Conservation (phyloP, 768 basidiomycete species). For the Lactifluus piperatus region DNA sequence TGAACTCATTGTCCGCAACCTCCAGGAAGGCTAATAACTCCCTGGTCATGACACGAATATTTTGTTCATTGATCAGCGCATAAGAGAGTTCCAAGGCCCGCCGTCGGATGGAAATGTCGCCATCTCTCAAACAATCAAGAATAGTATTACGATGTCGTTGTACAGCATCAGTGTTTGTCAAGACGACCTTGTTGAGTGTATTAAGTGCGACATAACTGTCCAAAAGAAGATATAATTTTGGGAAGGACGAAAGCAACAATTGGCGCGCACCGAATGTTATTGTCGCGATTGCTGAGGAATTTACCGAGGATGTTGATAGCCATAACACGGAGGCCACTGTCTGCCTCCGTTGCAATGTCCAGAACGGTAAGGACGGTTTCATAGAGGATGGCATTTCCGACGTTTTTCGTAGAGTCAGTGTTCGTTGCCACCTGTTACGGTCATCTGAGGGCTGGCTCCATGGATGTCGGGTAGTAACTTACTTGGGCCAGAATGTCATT, state of each 20-base stretch:
- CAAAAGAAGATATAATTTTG: conserved; percentile 4
- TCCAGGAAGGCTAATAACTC: conserved; percentile 95
- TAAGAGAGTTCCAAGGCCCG: conserved; percentile 96
- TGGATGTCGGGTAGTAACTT: conserved; percentile 10
- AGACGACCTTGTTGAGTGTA: conserved; percentile 95
- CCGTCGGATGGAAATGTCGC: conserved; percentile 96
- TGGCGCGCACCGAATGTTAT: conserved; percentile 85
- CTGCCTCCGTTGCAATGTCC: conserved; percentile 80
- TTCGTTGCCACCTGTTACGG: conserved; percentile 88
- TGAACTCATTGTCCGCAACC: conserved; percentile 98
- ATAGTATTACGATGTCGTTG: conserved; percentile 98
- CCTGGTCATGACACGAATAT: conserved; percentile 84
- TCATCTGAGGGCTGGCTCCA: not conserved
- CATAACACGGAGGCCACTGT: conserved; percentile 93
- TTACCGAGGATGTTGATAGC: conserved; percentile 99
- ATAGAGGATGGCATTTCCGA: conserved; percentile 95
- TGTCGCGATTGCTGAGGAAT: conserved; percentile 94
- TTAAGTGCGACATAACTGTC: conserved; percentile 92
- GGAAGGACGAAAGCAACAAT: not conserved
- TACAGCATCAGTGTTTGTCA: conserved; percentile 96
- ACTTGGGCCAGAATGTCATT: conserved; percentile 97
- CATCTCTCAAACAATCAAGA: conserved; percentile 96
- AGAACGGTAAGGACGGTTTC: conserved; percentile 95
- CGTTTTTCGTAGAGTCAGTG: conserved; percentile 95
- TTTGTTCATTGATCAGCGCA: conserved; percentile 91